Evolutionary conservation across 441 rosid species (phyloP).

Genomic region (Eruca vesicaria): DNA sequence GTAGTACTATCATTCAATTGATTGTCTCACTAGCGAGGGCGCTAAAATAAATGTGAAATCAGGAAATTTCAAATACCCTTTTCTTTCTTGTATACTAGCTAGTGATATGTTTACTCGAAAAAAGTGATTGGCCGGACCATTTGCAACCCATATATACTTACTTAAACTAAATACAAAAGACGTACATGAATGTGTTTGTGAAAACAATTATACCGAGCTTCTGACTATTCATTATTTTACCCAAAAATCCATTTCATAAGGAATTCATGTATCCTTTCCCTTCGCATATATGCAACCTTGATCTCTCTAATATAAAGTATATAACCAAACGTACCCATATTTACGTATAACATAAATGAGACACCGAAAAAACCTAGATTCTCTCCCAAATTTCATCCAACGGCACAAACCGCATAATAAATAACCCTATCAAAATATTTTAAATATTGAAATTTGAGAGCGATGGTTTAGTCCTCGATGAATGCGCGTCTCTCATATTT

Average conservation of each 20-base stretch:
- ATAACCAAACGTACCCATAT: constrained; percentile 7
- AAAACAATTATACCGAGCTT: constrained; percentile 24
- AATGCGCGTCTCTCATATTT: constrained; percentile 36
- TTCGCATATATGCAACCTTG: constrained; percentile 27
- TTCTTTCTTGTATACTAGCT: background rate
- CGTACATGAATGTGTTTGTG: constrained; percentile 28
- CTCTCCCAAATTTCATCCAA: constrained; percentile 32
- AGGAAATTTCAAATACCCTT: constrained; percentile 1
- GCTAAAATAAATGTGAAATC: constrained; percentile 32
- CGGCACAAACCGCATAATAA: constrained; percentile 35
- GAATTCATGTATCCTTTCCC: constrained; percentile 32
- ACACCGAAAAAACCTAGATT: constrained; percentile 35
- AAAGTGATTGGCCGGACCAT: constrained; percentile 33
- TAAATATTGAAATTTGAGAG: constrained; percentile 46
- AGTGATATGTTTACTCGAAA: constrained; percentile 6
- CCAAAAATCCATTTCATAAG: constrained; percentile 9
- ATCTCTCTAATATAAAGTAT: constrained; percentile 3
- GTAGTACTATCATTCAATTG: constrained; percentile 28
- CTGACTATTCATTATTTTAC: constrained; percentile 13
- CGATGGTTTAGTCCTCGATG: constrained; percentile 37
- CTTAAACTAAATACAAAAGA: constrained; percentile 18
- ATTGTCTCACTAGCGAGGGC: constrained; percentile 29
- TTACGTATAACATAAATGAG: constrained; percentile 23
- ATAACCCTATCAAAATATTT: constrained; percentile 17
- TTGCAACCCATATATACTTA: constrained; percentile 17